Conservation (phyloP, 306 rosid species). For the Sphenostylis stenocarpa region DNA sequence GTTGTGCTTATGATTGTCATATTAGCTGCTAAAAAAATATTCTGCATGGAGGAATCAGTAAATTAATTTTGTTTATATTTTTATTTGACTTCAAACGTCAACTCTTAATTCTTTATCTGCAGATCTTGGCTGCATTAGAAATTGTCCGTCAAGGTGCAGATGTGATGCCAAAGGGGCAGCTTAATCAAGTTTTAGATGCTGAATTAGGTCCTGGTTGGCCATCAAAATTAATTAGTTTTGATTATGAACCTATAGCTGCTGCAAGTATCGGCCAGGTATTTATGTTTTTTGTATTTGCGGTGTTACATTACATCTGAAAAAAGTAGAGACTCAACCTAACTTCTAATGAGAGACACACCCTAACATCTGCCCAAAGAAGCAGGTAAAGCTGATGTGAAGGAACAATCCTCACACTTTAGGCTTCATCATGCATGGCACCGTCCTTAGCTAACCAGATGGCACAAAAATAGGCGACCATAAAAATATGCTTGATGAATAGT, state of each 20-base stretch:
- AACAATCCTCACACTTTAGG: neutral
- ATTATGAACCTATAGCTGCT: slow-evolving; percentile 92
- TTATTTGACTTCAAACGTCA: slow-evolving; percentile 9
- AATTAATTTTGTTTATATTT: slow-evolving; percentile 6
- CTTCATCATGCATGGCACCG: neutral
- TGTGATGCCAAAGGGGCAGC: slow-evolving; percentile 89
- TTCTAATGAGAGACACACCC: neutral
- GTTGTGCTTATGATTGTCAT: neutral
- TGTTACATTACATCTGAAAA: neutral
- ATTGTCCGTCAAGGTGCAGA: slow-evolving; percentile 99
- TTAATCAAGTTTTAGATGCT: slow-evolving; percentile 78
- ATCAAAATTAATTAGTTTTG: slow-evolving; percentile 72
- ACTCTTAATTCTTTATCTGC: slow-evolving; percentile 27
- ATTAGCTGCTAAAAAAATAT: neutral
- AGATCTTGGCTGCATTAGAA: slow-evolving; percentile 93
- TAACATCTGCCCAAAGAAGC: neutral
- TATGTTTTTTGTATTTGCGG: neutral
- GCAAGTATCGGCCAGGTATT: slow-evolving; percentile 97
- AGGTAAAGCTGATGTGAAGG: neutral
- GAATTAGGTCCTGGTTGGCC: slow-evolving; percentile 89
- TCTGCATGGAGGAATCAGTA: slow-evolving; percentile 8
- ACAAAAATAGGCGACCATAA: neutral
- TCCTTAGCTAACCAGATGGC: neutral
- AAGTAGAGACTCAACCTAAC: neutral
- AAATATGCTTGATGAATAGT: neutral